Base-by-base conservation (phyloP, 805 yeast genomes). In the Starmerella bombi region DNA sequence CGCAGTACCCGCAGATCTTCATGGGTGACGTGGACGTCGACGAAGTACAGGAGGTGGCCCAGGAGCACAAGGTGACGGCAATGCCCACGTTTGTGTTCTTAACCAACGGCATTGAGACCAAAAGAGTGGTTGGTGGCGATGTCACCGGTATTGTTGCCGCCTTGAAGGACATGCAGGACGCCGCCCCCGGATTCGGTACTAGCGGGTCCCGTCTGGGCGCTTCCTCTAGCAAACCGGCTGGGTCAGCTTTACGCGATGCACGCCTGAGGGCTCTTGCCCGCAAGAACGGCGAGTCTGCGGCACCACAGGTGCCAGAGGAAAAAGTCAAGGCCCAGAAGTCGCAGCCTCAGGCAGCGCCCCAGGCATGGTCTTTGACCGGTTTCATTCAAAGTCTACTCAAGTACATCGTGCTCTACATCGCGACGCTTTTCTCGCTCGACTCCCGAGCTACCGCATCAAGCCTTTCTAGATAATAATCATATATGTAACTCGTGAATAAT, bases 1-100 rank as follows among this genome's bases (percentile, higher is more conserved):
- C 63, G 35, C 71, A 73, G 59, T 56, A 44, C 54, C 47, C 56
- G 30, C 57, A 56, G 34, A 83, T 80, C 48, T 71, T 67, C 51
- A 83, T 86, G 69, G 72, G 72, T 70, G 85, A 86, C 69, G 75
- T 91, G 36, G 97, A 91, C 59, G 93, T 86, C 48, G 98, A 91
- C 58, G 75, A 75, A 61, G 66, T 78, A 47, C 73, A 71, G 38
- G 62, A 70, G 22, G 73, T 73, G 17, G 77, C 91, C 52, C 81
- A 91, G 47, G 74, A 73, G 59, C 66, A 66, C 58, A 65, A 63
- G 65, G 75, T 75, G 42, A 63, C 71, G 25, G 72, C 77, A 46
- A 73, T 75, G 75, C 82, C 82, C 48, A 72, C 80, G 42, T 65
- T 75, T 51, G 66, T 84, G 48, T 77, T 82, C 61, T 74, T 80